Percentiles rank a stretch among this genome's conserved stretches.
These are phyloP conservation scores for Westerdykella aurantiaca DNA, from an alignment of 2,329 filamentous ascomycete species.

Conservation along the genomic window DNA sequence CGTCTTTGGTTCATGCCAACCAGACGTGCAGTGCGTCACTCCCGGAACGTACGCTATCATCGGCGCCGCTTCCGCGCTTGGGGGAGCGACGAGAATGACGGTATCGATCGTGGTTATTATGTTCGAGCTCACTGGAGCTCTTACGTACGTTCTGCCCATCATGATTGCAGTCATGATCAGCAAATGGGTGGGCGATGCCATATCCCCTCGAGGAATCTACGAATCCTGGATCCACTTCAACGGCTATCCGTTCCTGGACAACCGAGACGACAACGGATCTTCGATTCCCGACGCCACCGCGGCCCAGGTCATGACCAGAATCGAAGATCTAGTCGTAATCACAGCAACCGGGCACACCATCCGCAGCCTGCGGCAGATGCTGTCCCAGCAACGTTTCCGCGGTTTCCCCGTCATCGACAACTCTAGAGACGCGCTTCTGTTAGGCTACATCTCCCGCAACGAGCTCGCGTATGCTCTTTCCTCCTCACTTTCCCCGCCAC, in stretches of 20 bases:
- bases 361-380: conserved; percentile 62
- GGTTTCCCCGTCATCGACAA: conserved; percentile 89
- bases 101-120: conserved; percentile 99
- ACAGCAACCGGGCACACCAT: conserved; percentile 86
- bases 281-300: conserved; percentile 77
- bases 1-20: conserved; percentile 73
- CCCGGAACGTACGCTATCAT: conserved; percentile 96
- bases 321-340: conserved; percentile 85
- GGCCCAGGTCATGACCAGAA: conserved; percentile 84
- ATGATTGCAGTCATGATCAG: conserved; percentile 98
- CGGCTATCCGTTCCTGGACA: conserved; percentile 91
- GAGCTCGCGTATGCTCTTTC: conserved; percentile 80
- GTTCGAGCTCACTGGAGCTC: conserved; percentile 94
- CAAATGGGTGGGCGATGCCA: conserved; percentile 97
- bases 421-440: conserved; percentile 66
- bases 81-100: conserved; percentile 91
- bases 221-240: conserved; percentile 97
- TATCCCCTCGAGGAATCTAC: conserved; percentile 90
- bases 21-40: conserved; percentile 81
- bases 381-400: conserved; percentile 70
- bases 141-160: conserved; percentile 94
- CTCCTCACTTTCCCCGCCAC: conserved; percentile 51
- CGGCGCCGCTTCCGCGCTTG: conserved; percentile 88
- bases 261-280: conserved; percentile 61
- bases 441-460: conserved; percentile 90